Base-by-base conservation (phyloP, 2,329 filamentous ascomycete species). In the Xylaria sp. region DNA sequence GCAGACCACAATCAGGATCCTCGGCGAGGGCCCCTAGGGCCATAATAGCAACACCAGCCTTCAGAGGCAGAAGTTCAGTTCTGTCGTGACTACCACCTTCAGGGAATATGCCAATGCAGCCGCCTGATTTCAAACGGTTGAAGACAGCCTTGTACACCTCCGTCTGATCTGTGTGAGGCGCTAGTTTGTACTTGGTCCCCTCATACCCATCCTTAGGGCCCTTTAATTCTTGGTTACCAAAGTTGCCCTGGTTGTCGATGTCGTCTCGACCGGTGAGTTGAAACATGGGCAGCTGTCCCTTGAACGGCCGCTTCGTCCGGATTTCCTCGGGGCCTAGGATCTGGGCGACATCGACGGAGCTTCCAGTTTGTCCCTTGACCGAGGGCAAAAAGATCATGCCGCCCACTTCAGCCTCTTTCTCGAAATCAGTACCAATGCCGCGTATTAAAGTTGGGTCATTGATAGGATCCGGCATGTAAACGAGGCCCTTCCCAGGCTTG, bases 1-100 rank as follows among this genome's bases (percentile, higher is more conserved):
- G 96, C 64, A 99, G 81, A 29, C 91, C 92, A 73, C 92, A 97
- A 66, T 94, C 84, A 2, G 93, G 93, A 64, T 93, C 87, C 58
- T 92, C 89, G 4, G 91, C 92, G 53, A 98, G 82, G 1, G 95
- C 90, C 38, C 94, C 94, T 35, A 99, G 85, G 11, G 94, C 95
- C 94, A 99, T 99, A 73, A 99, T 95, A 60, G 95, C 95, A 62
- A 99, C 92, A 75, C 94, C 94, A 70, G 95, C 94, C 83, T 98
- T 98, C 65, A 98, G 82, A 21, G 95, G 94, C 41, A 98, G 83
- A 46, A 98, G 83, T 73, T 96, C 92, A 0, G 94, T 93, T 64
- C 94, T 89, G 76, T 98, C 94, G 77, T 98, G 94, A 74, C 93
- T 97, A 71, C 94, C 94, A 68, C 94, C 94, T 78, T 99, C 94